Conservation (phyloP, 2,329 filamentous ascomycete species). For the Xylariaceae sp. region DNA sequence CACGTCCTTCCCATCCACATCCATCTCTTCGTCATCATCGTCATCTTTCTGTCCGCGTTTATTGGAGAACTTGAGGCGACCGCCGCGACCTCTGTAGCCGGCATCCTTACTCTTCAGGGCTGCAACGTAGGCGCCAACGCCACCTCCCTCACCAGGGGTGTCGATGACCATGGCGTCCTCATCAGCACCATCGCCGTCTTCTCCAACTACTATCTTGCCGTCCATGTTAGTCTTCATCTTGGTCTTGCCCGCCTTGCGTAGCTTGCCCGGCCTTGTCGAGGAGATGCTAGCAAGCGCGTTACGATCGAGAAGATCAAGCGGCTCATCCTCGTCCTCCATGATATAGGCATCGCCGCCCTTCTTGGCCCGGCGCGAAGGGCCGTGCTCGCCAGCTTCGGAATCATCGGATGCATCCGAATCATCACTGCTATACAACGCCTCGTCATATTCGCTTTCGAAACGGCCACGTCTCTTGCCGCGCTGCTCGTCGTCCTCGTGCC, state of each 20-base stretch:
- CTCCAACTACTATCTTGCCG: constrained; percentile 73
- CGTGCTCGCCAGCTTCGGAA: constrained; percentile 54
- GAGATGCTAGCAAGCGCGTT: constrained; percentile 89
- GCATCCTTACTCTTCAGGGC: constrained; percentile 64
- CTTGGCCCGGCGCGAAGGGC: constrained; percentile 40
- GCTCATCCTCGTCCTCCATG: constrained; percentile 89
- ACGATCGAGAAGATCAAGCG: constrained; percentile 86
- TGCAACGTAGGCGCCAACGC: constrained; percentile 64
- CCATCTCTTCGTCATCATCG: constrained; percentile 48
- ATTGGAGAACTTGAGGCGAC: constrained; percentile 68
- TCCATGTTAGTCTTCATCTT: constrained; percentile 69
- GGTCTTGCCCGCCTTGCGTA: constrained; percentile 46
- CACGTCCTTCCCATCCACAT: constrained; percentile 45
- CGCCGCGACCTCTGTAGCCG: constrained; percentile 58
- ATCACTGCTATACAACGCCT: constrained; percentile 85
- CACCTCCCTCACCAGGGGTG: constrained; percentile 44
- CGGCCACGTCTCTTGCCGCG: constrained; percentile 49
- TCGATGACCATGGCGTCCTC: constrained; percentile 61
- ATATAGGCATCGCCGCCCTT: constrained; percentile 75
- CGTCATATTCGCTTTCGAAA: constrained; percentile 91
- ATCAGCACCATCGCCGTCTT: constrained; percentile 43
- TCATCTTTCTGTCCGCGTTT: constrained; percentile 46
- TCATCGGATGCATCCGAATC: constrained; percentile 59
- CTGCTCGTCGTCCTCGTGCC: constrained; percentile 49
- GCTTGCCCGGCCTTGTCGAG: constrained; percentile 72